Conservation (phyloP, 192 early-diverging fungal genomes). For the Backusella parvicylindrica region DNA sequence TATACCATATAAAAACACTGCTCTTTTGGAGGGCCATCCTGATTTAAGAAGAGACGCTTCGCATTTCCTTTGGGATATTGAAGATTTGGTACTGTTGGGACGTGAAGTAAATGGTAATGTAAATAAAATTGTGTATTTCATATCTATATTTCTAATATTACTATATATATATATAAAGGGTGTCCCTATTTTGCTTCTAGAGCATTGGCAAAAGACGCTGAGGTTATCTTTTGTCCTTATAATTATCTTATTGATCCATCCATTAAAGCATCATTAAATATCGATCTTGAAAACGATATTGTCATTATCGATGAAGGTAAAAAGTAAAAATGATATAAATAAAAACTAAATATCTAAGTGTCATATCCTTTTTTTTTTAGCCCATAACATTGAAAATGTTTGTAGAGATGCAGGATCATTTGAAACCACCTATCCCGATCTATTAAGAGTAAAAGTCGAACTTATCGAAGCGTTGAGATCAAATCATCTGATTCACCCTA, state of each 20-base stretch:
- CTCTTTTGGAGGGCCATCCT: conserved; percentile 8
- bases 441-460: not conserved
- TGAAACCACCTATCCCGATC: conserved; percentile 19
- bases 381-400: conserved; percentile 59
- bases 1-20: conserved; percentile 16
- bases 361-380: conserved; percentile 10
- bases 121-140: no score
- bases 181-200: conserved; percentile 60
- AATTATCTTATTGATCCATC: conserved; percentile 63
- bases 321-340: not conserved
- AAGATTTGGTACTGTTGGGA: conserved; percentile 49
- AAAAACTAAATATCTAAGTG: not conserved
- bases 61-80: conserved; percentile 51
- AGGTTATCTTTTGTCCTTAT: conserved; percentile 64
- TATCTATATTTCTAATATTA: no score
- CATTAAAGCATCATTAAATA: conserved; percentile 40
- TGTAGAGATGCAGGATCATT: conserved; percentile 49
- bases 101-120: conserved; percentile 6
- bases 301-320: conserved; percentile 60
- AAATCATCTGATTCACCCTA: not conserved
- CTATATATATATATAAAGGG: not conserved
- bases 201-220: conserved; percentile 39
- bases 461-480: not conserved
- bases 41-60: not conserved
- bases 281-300: conserved; percentile 42